phyloP scores from a whole-genome alignment of 352 stramenopile species.

The Phytophthora sp. region DNA sequence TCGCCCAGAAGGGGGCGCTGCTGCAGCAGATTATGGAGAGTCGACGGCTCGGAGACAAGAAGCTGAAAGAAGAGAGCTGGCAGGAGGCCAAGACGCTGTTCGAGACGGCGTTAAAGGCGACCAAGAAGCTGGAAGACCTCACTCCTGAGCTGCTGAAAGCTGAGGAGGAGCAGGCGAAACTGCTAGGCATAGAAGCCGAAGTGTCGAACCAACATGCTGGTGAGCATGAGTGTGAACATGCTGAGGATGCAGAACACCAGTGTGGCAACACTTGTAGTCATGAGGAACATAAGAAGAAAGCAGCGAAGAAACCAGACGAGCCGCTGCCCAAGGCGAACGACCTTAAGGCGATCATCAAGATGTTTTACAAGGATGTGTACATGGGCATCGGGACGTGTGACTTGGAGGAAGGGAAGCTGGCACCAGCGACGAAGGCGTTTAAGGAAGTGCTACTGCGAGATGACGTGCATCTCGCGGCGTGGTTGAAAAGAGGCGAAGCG shows the following conservation, averaged over 20 bases:
- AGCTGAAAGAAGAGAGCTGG: slow-evolving; percentile 17
- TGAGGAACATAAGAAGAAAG: slow-evolving; percentile 9
- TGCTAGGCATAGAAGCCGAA: slow-evolving; percentile 5
- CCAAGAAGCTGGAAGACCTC: slow-evolving; percentile 44
- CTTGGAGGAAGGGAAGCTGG: slow-evolving; percentile 30
- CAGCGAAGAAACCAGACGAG: slow-evolving; percentile 3
- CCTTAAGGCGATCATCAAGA: slow-evolving; percentile 55
- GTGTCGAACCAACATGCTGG: slow-evolving; percentile 4
- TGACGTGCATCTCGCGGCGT: slow-evolving; percentile 48
- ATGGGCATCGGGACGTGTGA: slow-evolving; percentile 58
- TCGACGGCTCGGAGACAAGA: slow-evolving; percentile 42
- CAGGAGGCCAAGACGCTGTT: slow-evolving; percentile 32
- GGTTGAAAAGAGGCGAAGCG: slow-evolving; percentile 53
- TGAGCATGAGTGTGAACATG: slow-evolving; percentile 4
- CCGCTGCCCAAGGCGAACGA: slow-evolving; percentile 53
- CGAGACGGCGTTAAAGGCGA: slow-evolving; percentile 39
- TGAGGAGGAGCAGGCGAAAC: slow-evolving; percentile 21
- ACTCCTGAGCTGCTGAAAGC: slow-evolving; percentile 41
- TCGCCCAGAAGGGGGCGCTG: slow-evolving; percentile 57
- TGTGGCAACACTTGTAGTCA: slow-evolving; percentile 24
- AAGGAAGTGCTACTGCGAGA: slow-evolving; percentile 74
- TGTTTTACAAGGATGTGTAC: slow-evolving; percentile 77
- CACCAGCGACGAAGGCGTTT: slow-evolving; percentile 60
- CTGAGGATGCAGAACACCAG: slow-evolving; percentile 5
- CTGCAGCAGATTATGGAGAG: slow-evolving; percentile 52